These are phyloP conservation scores for Cryptosporidium tyzzeri DNA, from an alignment of 169 alveolate species.

Conservation along the genomic window DNA sequence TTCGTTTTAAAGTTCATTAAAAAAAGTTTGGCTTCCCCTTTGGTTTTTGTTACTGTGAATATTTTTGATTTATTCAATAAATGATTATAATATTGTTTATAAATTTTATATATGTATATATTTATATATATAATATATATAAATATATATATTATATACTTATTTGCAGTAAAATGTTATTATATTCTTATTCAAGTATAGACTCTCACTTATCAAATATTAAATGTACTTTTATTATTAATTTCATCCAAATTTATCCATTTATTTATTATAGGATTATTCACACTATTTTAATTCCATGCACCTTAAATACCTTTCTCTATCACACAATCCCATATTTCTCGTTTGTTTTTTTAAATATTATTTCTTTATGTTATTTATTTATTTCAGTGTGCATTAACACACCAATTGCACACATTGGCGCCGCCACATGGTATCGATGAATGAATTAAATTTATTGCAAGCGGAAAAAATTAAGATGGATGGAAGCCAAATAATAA, in stretches of 20 bases:
- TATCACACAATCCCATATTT: not conserved
- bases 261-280: not conserved
- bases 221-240: not conserved
- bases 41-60: not conserved
- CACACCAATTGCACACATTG: slow-evolving; percentile 13
- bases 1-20: slow-evolving; percentile 1
- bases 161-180: not conserved
- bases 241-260: not conserved
- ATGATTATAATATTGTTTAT: too few species aligned
- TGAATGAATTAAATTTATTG: not conserved
- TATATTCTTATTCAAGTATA: not conserved
- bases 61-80: not conserved
- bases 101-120: not conserved
- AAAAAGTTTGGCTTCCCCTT: not conserved
- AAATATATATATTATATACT: not conserved
- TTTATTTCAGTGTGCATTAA: slow-evolving; percentile 13
- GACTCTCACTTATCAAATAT: not conserved
- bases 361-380: not conserved
- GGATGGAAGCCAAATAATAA: not conserved
- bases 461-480: not conserved
- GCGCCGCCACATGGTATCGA: slow-evolving; percentile 19
- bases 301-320: not conserved
- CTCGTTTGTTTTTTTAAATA: not conserved
- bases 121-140: slow-evolving; percentile 1
- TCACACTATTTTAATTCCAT: slow-evolving; percentile 6